Conservation (phyloP, 441 rosid genomes). For the Populus hybrid region DNA sequence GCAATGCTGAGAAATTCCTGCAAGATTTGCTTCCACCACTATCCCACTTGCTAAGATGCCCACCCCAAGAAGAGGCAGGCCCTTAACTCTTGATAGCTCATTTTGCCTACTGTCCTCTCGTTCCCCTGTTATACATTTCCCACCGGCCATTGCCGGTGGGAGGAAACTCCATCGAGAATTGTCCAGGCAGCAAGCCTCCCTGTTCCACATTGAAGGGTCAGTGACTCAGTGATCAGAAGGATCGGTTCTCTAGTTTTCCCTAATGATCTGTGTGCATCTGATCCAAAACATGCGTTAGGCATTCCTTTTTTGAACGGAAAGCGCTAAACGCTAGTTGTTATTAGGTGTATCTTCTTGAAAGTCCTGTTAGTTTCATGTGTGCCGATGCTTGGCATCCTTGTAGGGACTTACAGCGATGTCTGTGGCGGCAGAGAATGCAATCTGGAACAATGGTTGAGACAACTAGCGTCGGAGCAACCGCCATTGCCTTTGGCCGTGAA, state of each 20-base stretch:
- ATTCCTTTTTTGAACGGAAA: not conserved
- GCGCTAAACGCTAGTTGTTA: not conserved
- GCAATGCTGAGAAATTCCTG: conserved; percentile 36
- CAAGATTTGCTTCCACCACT: conserved; percentile 39
- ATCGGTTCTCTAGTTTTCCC: not conserved
- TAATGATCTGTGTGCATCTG: not conserved
- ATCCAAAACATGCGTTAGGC: not conserved
- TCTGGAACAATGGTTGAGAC: conserved; percentile 51
- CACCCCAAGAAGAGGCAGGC: conserved; percentile 42
- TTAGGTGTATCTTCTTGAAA: no score
- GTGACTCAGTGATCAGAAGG: not conserved
- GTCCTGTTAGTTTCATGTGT: not conserved
- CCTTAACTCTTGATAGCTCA: conserved; percentile 21
- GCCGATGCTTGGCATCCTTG: not conserved
- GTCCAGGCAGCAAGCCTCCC: conserved; percentile 81
- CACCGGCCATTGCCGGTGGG: conserved; percentile 69
- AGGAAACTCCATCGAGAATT: conserved; percentile 57
- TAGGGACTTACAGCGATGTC: conserved; percentile 49
- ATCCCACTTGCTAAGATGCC: conserved; percentile 48
- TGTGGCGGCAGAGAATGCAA: conserved; percentile 62
- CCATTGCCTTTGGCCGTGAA: conserved; percentile 46
- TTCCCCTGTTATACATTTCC: conserved; percentile 34
- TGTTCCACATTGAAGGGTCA: conserved; percentile 14
- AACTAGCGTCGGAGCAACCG: conserved; percentile 41
- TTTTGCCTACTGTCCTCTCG: conserved; percentile 12